Conservation (phyloP, 306 rosid genomes). For the Macrotyloma uniflorum region DNA sequence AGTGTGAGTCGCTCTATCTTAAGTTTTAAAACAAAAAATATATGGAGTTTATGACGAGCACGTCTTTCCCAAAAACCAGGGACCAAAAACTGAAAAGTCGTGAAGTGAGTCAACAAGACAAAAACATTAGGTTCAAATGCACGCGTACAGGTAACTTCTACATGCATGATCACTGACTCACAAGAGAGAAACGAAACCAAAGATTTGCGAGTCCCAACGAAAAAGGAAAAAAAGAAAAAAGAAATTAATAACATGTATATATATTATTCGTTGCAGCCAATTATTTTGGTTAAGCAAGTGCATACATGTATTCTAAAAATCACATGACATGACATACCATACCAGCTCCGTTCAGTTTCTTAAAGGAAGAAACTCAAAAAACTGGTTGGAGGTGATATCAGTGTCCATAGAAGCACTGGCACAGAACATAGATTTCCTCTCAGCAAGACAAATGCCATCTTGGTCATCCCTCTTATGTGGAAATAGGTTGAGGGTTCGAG, state of each 20-base stretch:
- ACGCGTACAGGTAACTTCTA: background rate
- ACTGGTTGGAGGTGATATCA: conserved; percentile 38
- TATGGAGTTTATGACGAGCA: background rate
- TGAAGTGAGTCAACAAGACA: conserved; percentile 30
- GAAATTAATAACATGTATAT: background rate
- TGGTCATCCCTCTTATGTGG: conserved; percentile 48
- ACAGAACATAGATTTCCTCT: conserved; percentile 32
- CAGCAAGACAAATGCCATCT: conserved; percentile 16
- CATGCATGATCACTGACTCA: conserved; percentile 33
- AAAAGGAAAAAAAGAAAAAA: background rate
- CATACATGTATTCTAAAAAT: conserved; percentile 3
- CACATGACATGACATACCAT: conserved; percentile 10
- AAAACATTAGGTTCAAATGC: conserved; percentile 19
- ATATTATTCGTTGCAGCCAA: conserved; percentile 31
- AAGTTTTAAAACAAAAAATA: background rate
- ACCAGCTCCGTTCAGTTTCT: conserved; percentile 38
- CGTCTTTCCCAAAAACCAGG: conserved; percentile 14
- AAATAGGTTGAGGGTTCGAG: conserved; percentile 63
- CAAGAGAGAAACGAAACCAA: conserved; percentile 6
- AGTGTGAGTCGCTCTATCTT: background rate
- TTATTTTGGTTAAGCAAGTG: background rate
- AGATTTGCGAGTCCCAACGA: background rate
- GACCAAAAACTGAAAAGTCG: conserved; percentile 4
- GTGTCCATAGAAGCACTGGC: conserved; percentile 25
- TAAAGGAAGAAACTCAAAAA: conserved; percentile 64